A percentile compares a stretch with the other conserved stretches of the same genome.
These are phyloP conservation scores for Podospora conica DNA, from an alignment of 495 filamentous ascomycete species.

Conservation along the genomic window DNA sequence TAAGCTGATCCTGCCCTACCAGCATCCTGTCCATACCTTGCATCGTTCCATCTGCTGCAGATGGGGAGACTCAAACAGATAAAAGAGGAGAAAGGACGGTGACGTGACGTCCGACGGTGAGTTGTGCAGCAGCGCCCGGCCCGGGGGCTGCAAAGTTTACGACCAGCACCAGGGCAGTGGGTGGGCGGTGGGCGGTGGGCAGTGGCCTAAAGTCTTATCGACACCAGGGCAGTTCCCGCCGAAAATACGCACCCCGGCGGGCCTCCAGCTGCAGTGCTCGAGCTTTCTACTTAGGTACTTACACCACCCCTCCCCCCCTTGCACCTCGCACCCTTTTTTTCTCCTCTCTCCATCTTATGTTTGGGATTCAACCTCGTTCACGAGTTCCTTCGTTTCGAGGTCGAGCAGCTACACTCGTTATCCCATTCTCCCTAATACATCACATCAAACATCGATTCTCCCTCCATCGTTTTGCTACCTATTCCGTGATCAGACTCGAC, in stretches of 20 bases:
- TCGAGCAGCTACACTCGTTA: neutral
- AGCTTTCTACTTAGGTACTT: neutral
- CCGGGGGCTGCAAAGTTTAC: neutral
- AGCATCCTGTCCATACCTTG: neutral
- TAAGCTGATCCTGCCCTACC: neutral
- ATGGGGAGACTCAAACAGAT: too few relatives aligned
- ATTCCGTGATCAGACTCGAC: neutral
- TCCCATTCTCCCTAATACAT: too few relatives aligned
- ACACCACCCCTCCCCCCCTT: neutral
- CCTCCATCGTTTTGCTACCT: neutral
- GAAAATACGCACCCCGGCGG: too few relatives aligned
- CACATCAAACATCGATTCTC: too few relatives aligned
- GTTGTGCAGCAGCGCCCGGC: neutral
- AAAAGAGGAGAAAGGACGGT: neutral
- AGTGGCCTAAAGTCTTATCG: neutral
- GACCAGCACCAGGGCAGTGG: neutral
- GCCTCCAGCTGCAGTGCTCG: too few relatives aligned
- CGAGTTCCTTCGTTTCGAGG: neutral
- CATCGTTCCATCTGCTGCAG: too few relatives aligned
- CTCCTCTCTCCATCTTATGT: neutral
- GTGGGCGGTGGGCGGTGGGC: neutral
- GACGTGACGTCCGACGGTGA: neutral
- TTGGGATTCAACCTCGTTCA: neutral
- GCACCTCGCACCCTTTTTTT: neutral
- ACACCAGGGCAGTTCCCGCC: neutral